Conservation (phyloP, 768 basidiomycete genomes). For the Podaxis mareebaensis region DNA sequence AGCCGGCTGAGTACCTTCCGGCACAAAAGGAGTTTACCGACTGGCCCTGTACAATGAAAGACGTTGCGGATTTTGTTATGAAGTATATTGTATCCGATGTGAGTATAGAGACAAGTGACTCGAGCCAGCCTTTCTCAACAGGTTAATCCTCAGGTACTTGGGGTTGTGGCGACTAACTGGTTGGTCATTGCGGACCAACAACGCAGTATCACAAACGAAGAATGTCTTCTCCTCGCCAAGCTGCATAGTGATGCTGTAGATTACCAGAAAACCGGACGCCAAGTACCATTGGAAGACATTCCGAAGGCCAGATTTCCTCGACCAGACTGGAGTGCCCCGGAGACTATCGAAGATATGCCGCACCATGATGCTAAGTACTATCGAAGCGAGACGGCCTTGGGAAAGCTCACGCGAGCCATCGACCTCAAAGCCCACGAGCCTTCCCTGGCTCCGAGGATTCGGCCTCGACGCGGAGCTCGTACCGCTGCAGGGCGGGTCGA, state of each 20-base stretch:
- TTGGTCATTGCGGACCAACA: slow-evolving; percentile 61
- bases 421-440: slow-evolving; percentile 40
- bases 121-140: not conserved
- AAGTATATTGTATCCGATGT: slow-evolving; percentile 70
- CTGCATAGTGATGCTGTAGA: slow-evolving; percentile 69
- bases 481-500: not conserved
- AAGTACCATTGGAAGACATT: slow-evolving; percentile 38
- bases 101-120: not conserved
- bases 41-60: slow-evolving; percentile 52
- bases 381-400: slow-evolving; percentile 54
- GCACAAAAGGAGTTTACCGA: slow-evolving; percentile 45
- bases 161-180: slow-evolving; percentile 62
- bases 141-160: slow-evolving; percentile 42
- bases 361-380: slow-evolving; percentile 45
- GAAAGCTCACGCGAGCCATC: slow-evolving; percentile 59
- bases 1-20: slow-evolving; percentile 50
- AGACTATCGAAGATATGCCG: slow-evolving; percentile 38
- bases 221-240: slow-evolving; percentile 52
- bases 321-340: slow-evolving; percentile 69
- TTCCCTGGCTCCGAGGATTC: slow-evolving; percentile 11
- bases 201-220: slow-evolving; percentile 43
- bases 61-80: slow-evolving; percentile 67
- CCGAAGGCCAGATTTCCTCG: slow-evolving; percentile 40
- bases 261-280: slow-evolving; percentile 59
- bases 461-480: not conserved